Base-by-base conservation (phyloP, 345 rosid species). In the Tarenaya hassleriana region DNA sequence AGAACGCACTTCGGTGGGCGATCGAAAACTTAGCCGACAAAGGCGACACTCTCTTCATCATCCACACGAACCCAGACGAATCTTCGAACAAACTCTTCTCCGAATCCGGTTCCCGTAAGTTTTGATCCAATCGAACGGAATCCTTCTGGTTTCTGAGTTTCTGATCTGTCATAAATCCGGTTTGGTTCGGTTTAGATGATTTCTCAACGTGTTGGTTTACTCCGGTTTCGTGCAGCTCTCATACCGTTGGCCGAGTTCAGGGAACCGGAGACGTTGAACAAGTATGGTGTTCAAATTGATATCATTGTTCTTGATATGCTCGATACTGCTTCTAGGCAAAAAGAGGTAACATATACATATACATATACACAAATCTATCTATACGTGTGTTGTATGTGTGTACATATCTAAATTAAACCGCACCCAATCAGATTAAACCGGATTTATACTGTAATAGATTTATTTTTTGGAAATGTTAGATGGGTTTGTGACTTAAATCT, bases 1-100 rank as follows among this genome's bases (percentile, higher is more conserved):
- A 85, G 73, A 65, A 66, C 50, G 99, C 99, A 60, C 75, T 92
- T 5, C 51, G 69, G 55, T 92, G 99, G 99, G 89, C 97, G 3
- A 50, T 88, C 2, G 65, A 85, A 7, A 92, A 88, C 72, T 77
- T 92, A 55, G 86, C 80, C 0, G 80, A 88, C 39, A 77, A 68
- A 59, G 86, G 82, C n/a, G 99, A 92, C 52, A 75, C 81, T 10
- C 64, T 92, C 40, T 75, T 50, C 53, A 52, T 92, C 67, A 69
- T 92, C 75, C 88, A 85, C 70, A 55, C 91, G 66, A 79, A 73
- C 40, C 73, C 69, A 29, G 82, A 69, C n/a, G 82, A 79, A 34
- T 67, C 88, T 58, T 70, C 73, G 7, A 68, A 63, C 58, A 40
- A 40, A 11, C 77, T 85, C 72, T 66, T 66, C 66, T 67, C 79